Base-by-base conservation (phyloP, 192 early-diverging fungal genomes). In the Hyaloraphidium curvatum region DNA sequence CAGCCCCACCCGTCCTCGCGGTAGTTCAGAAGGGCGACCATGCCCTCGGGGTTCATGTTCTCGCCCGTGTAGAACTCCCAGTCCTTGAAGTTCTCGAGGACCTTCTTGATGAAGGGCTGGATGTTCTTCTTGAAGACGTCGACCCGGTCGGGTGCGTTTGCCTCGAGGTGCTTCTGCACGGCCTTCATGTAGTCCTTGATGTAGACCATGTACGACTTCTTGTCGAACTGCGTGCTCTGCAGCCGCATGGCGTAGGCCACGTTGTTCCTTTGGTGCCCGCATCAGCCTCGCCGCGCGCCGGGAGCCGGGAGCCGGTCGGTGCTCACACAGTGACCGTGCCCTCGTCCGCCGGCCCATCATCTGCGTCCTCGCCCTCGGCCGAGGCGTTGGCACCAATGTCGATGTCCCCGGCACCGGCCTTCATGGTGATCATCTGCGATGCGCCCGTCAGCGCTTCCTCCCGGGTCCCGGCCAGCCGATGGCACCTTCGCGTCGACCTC, bases 141-240 rank as follows among this genome's bases (percentile, higher is more conserved):
- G 28, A 75, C 53, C 30, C 71, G 67, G 30, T 84, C 77, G 27
- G 79, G 72, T 60, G 80, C 70, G 59, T 40, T 59, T 63, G 71
- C 65, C 48, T 62, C 21, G 27, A 87, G 61, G 62, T 78, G 66
- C 4, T 59, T 68, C 75, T 78, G 75, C 60, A 94, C 26, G 9
- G 62, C 59, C 86, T 91, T 91, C 74, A 94, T 71, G 80, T 91
- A 94, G 53, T 79, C 83, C 81, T 94, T 91, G 64, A 91, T 78
- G 74, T 94, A 90, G 66, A 67, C 62, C 72, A 76, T 80, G 76
- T 81, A 91, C 28, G 73, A 70, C 81, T 91, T 89, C 78, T 94
- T 94, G 70, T 87, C 87, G 60, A 94, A 94, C 19, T 30, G 43
- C 62, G 84, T 89, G 43, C 56, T 39, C 55, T 62, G 62, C 40